These are phyloP conservation scores for Magnolia changhungtana DNA, from an alignment of 164 flowering plant genomes.

Conservation along the genomic window DNA sequence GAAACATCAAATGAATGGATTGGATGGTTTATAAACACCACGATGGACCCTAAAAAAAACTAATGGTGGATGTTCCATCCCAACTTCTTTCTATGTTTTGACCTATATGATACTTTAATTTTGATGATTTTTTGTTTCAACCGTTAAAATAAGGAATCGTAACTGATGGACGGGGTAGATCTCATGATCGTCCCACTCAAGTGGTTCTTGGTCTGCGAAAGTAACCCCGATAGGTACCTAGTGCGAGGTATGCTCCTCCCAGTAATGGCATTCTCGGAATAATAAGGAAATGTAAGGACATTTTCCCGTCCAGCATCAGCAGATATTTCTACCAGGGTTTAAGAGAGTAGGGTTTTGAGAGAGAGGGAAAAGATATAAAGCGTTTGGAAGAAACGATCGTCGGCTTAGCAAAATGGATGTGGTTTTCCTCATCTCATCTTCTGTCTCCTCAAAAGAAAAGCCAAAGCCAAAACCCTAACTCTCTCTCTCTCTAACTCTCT, in stretches of 20 bases:
- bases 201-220: too few relatives aligned
- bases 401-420: neutral
- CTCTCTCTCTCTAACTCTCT: neutral
- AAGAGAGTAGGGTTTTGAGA: constrained; percentile 9
- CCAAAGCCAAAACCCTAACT: neutral
- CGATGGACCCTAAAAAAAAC: too few relatives aligned
- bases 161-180: too few relatives aligned
- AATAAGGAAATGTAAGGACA: neutral
- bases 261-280: neutral
- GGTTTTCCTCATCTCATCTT: neutral
- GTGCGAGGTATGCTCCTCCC: neutral
- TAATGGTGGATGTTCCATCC: too few relatives aligned
- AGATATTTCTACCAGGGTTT: constrained; percentile 6
- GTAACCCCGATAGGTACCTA: too few relatives aligned
- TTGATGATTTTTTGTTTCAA: too few relatives aligned
- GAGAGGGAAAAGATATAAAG: neutral
- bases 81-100: too few relatives aligned
- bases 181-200: too few relatives aligned
- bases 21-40: too few relatives aligned
- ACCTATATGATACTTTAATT: too few relatives aligned
- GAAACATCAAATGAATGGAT: too few relatives aligned
- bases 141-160: too few relatives aligned
- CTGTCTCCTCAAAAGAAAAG: neutral
- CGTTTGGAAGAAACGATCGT: neutral
- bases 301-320: neutral